Base-by-base conservation (phyloP, 345 rosid species). In the Psidium friedrichsthalianum region DNA sequence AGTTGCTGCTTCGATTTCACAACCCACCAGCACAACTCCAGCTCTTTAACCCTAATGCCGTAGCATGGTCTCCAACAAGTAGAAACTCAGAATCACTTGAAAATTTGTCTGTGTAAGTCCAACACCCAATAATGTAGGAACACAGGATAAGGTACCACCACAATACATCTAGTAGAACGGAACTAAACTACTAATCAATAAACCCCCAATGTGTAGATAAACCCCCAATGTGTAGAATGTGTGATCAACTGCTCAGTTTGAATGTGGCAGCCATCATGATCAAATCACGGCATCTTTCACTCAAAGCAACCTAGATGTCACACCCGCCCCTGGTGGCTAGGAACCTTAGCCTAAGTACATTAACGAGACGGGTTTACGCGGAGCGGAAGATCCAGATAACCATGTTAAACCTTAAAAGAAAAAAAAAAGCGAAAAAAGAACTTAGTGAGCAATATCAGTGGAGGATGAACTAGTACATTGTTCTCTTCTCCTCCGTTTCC, bases 191-290 rank as follows among this genome's bases (percentile, higher is more conserved):
- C 78, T 36, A 32, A 32, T 32, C 6, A 2, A 32, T 32, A 0
- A 64, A 0, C 78, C 47, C 44, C 25, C 47, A 2, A 4, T 21
- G 78, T 36, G 25, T 18, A 32, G 7, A 36, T 32, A 0, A 64
- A 0, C 78, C 47, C 44, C 25, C 47, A 2, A 4, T 21, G 78
- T 36, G 25, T 18, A 32, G 7, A 36, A 47, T 0, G 25, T 21
- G 78, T 18, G 47, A 69, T 69, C 0, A 36, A 69, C 25, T 69
- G 78, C 4, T 69, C 1, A 0, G 78, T 69, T 36, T 18, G 78
- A 69, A 36, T 36, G 78, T 69, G 78, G 78, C 25, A 36, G 2
- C 78, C 0, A 36, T 36, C 25, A 1, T 1, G 78, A 69, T 69
- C 22, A 6, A 36, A 36, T 69, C 78, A 36, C 25, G 2, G 47